These are phyloP conservation scores for Aspergillus leporis DNA, from an alignment of 495 filamentous ascomycete genomes.

Conservation along the genomic window DNA sequence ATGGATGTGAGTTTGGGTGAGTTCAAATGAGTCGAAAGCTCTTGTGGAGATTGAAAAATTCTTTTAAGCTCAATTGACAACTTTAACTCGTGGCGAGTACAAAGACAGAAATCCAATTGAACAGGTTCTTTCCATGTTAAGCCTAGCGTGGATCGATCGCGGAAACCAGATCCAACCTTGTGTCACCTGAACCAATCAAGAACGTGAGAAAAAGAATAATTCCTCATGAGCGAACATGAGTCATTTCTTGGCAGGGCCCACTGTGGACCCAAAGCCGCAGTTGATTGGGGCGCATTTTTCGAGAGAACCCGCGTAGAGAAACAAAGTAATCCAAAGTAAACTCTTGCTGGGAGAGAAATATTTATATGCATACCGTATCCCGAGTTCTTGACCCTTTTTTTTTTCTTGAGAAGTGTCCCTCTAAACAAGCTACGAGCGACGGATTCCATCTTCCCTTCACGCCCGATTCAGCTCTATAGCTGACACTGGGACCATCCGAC, in stretches of 20 bases:
- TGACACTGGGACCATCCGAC: background rate
- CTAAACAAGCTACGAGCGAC: background rate
- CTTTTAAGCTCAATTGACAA: background rate
- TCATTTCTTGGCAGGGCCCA: slow-evolving; percentile 15
- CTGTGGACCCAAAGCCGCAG: background rate
- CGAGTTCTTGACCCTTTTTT: background rate
- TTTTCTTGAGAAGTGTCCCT: background rate
- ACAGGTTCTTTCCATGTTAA: too few relatives aligned
- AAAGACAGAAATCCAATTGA: too few relatives aligned
- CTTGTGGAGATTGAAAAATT: background rate
- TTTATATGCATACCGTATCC: background rate
- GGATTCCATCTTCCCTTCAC: background rate
- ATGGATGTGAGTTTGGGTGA: background rate
- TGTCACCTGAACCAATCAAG: background rate
- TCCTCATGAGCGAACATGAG: slow-evolving; percentile 14
- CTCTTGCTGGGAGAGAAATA: background rate
- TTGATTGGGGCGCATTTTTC: too few relatives aligned
- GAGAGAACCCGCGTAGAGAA: too few relatives aligned
- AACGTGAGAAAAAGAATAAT: background rate
- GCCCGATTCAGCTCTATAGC: background rate
- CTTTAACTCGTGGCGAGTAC: too few relatives aligned
- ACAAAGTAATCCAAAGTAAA: background rate
- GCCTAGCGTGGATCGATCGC: background rate
- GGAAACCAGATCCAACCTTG: background rate
- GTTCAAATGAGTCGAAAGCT: background rate